phyloP scores from a whole-genome alignment of 192 early-diverging fungal genomes.

The Fimicolochytrium jonesii region DNA sequence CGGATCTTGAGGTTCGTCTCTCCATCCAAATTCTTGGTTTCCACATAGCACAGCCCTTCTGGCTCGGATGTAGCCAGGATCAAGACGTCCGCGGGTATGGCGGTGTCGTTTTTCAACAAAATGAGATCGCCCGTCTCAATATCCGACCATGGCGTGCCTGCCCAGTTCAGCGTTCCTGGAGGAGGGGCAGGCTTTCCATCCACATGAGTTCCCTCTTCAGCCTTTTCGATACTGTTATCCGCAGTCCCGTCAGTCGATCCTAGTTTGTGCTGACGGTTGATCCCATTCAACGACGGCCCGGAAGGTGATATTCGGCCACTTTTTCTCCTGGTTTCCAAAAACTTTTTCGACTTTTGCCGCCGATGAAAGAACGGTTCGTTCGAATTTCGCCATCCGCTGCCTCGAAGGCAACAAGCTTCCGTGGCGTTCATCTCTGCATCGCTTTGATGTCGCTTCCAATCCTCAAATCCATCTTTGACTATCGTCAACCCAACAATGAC shows the following conservation, averaged over 20 bases:
- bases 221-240: no score
- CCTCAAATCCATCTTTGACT: constrained; percentile 90
- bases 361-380: constrained; percentile 15
- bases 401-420: not conserved
- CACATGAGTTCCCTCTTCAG: no score
- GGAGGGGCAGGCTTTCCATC: no score
- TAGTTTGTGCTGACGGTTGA: no score
- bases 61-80: constrained; percentile 80
- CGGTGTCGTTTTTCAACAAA: constrained; percentile 73
- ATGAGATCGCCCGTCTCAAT: constrained; percentile 88
- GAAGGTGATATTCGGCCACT: constrained; percentile 7
- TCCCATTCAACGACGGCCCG: constrained; percentile 1
- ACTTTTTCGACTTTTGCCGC: not conserved
- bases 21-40: constrained; percentile 97
- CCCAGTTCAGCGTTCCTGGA: constrained; percentile 47
- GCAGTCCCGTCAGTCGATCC: no score
- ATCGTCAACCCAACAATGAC: constrained; percentile 76
- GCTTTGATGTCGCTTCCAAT: constrained; percentile 77
- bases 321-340: not conserved
- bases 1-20: constrained; percentile 97
- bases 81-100: constrained; percentile 88
- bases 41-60: constrained; percentile 85
- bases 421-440: constrained; percentile 75
- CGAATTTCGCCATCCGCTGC: constrained; percentile 16
- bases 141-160: constrained; percentile 71